Conservation (phyloP, 768 basidiomycete genomes). For the Suillus discolor region DNA sequence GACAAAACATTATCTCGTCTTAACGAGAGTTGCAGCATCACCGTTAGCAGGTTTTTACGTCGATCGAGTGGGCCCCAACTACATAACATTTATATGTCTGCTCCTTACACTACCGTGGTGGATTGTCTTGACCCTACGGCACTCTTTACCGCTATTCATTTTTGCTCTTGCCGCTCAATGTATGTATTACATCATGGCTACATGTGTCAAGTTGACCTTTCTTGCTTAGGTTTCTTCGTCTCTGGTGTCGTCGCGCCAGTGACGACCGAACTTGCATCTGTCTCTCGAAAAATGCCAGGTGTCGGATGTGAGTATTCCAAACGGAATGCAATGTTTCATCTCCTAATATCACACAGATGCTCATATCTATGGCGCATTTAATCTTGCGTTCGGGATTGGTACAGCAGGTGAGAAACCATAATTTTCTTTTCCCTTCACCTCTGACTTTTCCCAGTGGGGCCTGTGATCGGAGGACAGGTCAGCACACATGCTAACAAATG, state of each 20-base stretch:
- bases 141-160: slow-evolving; percentile 46
- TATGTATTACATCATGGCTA: slow-evolving; percentile 33
- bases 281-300: slow-evolving; percentile 57
- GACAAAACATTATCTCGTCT: background rate
- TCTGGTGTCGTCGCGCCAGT: slow-evolving; percentile 62
- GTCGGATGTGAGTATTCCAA: slow-evolving; percentile 59
- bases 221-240: slow-evolving; percentile 56
- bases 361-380: slow-evolving; percentile 76
- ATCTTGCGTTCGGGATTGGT: slow-evolving; percentile 69
- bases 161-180: slow-evolving; percentile 53
- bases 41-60: slow-evolving; percentile 59
- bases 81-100: slow-evolving; percentile 50
- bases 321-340: background rate
- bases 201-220: slow-evolving; percentile 5
- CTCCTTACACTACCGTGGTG: slow-evolving; percentile 66
- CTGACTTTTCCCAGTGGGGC: slow-evolving; percentile 53
- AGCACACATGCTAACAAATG: slow-evolving; percentile 13
- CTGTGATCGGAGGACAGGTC: slow-evolving; percentile 70
- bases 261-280: slow-evolving; percentile 66
- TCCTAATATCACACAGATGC: slow-evolving; percentile 48
- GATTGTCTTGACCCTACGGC: slow-evolving; percentile 54
- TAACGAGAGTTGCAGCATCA: slow-evolving; percentile 43
- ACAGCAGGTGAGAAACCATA: slow-evolving; percentile 48
- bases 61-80: slow-evolving; percentile 60
- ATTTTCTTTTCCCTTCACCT: background rate